Percentiles rank a stretch among this genome's conserved stretches.
Conservation (phyloP, 2,329 filamentous ascomycete species). For the Ceratocystis eucalypticola region DNA sequence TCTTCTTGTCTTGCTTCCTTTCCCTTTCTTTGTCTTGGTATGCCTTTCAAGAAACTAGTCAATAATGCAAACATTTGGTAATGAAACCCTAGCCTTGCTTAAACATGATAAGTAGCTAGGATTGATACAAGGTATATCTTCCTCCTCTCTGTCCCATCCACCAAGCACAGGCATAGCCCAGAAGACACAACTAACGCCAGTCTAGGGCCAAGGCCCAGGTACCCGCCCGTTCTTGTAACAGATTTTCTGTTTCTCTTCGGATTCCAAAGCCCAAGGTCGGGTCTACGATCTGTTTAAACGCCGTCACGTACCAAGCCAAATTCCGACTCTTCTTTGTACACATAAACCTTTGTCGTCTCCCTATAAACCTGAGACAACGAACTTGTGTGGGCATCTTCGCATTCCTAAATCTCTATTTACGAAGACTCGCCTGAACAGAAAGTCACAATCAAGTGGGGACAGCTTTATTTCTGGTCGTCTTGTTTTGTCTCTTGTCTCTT, state of each 20-base stretch:
- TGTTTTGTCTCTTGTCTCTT: not conserved
- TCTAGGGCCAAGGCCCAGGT: not conserved
- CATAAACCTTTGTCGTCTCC: no score
- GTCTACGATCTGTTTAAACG: no score
- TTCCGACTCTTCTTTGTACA: no score
- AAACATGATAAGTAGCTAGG: not conserved
- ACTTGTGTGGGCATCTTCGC: no score
- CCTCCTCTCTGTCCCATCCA: no score
- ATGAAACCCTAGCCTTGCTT: not conserved
- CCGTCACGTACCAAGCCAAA: no score
- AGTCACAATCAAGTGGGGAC: not conserved
- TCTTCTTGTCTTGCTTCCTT: not conserved
- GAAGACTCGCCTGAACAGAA: not conserved
- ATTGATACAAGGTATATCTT: no score
- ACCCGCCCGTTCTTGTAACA: not conserved
- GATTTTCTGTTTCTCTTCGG: no score
- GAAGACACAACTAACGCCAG: no score
- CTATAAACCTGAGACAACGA: no score
- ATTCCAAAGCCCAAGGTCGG: no score
- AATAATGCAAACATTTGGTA: not conserved
- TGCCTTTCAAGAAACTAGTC: not conserved
- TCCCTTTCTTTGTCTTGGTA: not conserved
- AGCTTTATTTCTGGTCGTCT: not conserved
- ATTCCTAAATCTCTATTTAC: not conserved
- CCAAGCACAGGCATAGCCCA: no score